Percentiles rank a stretch among this genome's conserved stretches.
Conservation (phyloP, 2,329 filamentous ascomycete genomes). For the Epichloe brachyelytri region DNA sequence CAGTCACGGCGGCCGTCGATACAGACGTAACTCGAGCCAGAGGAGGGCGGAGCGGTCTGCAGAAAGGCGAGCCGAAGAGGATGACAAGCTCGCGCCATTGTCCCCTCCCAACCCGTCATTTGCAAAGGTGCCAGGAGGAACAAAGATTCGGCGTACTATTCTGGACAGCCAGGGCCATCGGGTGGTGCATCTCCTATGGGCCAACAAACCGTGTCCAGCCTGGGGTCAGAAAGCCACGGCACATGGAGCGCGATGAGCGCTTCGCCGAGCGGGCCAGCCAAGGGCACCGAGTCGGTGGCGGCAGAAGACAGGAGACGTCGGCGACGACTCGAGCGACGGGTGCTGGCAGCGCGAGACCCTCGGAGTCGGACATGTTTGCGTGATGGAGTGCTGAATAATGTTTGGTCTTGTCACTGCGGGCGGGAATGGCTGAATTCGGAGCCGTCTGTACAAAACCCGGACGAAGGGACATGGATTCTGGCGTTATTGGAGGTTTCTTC, state of each 20-base stretch:
- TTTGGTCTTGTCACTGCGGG: background rate
- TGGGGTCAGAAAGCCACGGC: conserved; percentile 35
- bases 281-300: conserved; percentile 17
- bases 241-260: conserved; percentile 42
- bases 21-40: conserved; percentile 40
- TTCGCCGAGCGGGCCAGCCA: conserved; percentile 28
- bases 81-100: conserved; percentile 29
- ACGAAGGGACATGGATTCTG: background rate
- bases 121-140: conserved; percentile 32
- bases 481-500: background rate
- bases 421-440: background rate
- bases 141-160: conserved; percentile 52
- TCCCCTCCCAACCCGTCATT: conserved; percentile 45
- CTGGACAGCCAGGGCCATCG: conserved; percentile 34
- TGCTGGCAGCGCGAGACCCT: conserved; percentile 23
- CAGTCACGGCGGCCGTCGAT: conserved; percentile 28
- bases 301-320: conserved; percentile 42
- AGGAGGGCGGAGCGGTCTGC: conserved; percentile 32
- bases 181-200: conserved; percentile 27
- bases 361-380: conserved; percentile 26
- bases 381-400: conserved; percentile 7
- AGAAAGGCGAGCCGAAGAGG: conserved; percentile 30
- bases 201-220: conserved; percentile 33
- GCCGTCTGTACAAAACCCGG: background rate
- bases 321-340: conserved; percentile 41